These are phyloP conservation scores for Whalleya microplaca DNA, from an alignment of 2,329 filamentous ascomycete species.

Conservation along the genomic window DNA sequence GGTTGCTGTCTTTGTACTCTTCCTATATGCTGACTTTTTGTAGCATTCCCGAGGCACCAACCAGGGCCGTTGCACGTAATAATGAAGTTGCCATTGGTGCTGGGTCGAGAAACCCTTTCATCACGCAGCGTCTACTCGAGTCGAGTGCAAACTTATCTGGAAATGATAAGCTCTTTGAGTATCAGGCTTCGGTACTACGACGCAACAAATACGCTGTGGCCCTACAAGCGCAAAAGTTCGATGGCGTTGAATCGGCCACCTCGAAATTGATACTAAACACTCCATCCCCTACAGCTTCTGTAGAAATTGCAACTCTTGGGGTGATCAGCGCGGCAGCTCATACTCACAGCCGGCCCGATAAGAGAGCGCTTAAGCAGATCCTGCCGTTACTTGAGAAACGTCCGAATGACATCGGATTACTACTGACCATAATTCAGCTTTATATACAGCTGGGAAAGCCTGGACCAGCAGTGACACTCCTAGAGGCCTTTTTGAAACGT, in stretches of 20 bases:
- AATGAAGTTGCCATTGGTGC: conserved; percentile 56
- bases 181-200: conserved; percentile 64
- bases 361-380: conserved; percentile 70
- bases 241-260: conserved; percentile 59
- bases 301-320: conserved; percentile 47
- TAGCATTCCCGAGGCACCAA: conserved; percentile 70
- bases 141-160: conserved; percentile 55
- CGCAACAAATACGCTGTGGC: conserved; percentile 68
- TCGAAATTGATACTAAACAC: conserved; percentile 42
- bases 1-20: not conserved
- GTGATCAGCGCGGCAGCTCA: conserved; percentile 72
- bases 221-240: conserved; percentile 69
- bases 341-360: conserved; percentile 64
- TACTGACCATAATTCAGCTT: conserved; percentile 80
- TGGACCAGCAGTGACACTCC: conserved; percentile 71
- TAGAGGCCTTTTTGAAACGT: conserved; percentile 75
- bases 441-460: conserved; percentile 74
- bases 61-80: conserved; percentile 67
- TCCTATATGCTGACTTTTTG: conserved; percentile 8
- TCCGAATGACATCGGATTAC: conserved; percentile 78
- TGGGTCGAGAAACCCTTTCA: conserved; percentile 64
- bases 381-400: conserved; percentile 71
- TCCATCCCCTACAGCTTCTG: conserved; percentile 31
- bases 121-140: conserved; percentile 65
- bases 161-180: conserved; percentile 71